Conservation (phyloP, 768 basidiomycete genomes). For the Pisolithus tinctorius region DNA sequence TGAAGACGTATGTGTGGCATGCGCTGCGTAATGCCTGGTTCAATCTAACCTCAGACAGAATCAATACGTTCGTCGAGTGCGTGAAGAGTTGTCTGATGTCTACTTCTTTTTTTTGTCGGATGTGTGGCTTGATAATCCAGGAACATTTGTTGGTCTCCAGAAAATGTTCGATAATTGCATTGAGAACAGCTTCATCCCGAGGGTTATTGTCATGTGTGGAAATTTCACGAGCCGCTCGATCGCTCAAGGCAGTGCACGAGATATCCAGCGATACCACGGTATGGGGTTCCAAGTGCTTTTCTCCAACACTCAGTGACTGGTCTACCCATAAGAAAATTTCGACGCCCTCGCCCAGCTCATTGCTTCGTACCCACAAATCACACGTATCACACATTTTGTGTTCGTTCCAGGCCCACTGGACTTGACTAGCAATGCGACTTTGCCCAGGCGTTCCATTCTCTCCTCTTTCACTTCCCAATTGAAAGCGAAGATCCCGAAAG, state of each 20-base stretch:
- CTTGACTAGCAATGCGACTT: slow-evolving; percentile 68
- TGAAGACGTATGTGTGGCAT: slow-evolving; percentile 66
- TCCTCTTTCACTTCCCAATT: slow-evolving; percentile 67
- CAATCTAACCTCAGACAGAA: slow-evolving; percentile 33
- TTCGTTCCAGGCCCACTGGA: slow-evolving; percentile 94
- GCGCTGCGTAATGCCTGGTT: background rate
- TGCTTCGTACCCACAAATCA: slow-evolving; percentile 69
- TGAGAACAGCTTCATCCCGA: slow-evolving; percentile 82
- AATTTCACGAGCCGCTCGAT: slow-evolving; percentile 88
- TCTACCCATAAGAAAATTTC: slow-evolving; percentile 65
- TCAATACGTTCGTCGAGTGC: slow-evolving; percentile 54
- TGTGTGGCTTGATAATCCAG: slow-evolving; percentile 88
- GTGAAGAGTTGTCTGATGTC: slow-evolving; percentile 65
- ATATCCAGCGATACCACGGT: slow-evolving; percentile 85
- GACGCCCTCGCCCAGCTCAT: slow-evolving; percentile 83
- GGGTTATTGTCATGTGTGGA: slow-evolving; percentile 87
- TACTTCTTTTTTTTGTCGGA: slow-evolving; percentile 94
- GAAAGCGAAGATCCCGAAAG: slow-evolving; percentile 66
- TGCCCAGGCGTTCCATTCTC: slow-evolving; percentile 80
- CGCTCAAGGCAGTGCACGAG: slow-evolving; percentile 68
- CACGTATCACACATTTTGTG: slow-evolving; percentile 79
- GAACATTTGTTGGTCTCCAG: slow-evolving; percentile 70
- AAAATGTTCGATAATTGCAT: slow-evolving; percentile 88
- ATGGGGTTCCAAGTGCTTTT: slow-evolving; percentile 2
- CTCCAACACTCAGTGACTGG: background rate